These are phyloP conservation scores for Hanseniaspora meyeri DNA, from an alignment of 805 yeast genomes.

Conservation along the genomic window DNA sequence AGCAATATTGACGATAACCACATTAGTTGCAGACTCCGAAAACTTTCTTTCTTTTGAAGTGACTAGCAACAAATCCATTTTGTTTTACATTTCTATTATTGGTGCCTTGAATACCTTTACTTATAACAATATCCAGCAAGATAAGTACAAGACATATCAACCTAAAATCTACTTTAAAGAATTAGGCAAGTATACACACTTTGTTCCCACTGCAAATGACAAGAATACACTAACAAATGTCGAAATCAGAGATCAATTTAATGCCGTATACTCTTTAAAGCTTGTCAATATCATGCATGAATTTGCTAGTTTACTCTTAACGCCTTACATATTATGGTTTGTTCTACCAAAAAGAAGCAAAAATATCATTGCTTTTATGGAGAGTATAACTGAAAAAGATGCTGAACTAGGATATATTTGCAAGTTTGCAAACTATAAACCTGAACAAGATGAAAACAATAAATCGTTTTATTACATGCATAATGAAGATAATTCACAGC, in stretches of 20 bases:
- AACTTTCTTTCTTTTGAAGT: constrained; percentile 81
- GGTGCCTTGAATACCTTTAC: constrained; percentile 73
- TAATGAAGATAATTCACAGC: constrained; percentile 15
- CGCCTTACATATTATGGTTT: constrained; percentile 85
- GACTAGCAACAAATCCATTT: constrained; percentile 63
- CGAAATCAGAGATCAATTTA: constrained; percentile 71
- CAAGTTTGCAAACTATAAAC: constrained; percentile 80
- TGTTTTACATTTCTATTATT: constrained; percentile 77
- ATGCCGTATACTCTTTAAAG: constrained; percentile 62
- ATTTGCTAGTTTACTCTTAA: constrained; percentile 63
- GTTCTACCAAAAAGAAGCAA: constrained; percentile 63
- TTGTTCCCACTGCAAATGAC: constrained; percentile 48
- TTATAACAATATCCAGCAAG: constrained; percentile 58
- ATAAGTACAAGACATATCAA: constrained; percentile 64
- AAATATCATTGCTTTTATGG: constrained; percentile 73
- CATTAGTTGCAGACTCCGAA: constrained; percentile 70
- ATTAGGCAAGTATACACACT: constrained; percentile 81
- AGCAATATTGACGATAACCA: constrained; percentile 68
- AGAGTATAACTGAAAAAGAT: constrained; percentile 80
- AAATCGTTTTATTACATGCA: constrained; percentile 15
- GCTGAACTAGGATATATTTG: constrained; percentile 94
- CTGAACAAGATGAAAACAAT: constrained; percentile 11
- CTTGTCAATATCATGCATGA: constrained; percentile 63
- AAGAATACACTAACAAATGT: constrained; percentile 86
- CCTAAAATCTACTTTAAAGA: constrained; percentile 78